phyloP scores from a whole-genome alignment of 2,329 filamentous ascomycete species.

The Aspergillus viridinutans region DNA sequence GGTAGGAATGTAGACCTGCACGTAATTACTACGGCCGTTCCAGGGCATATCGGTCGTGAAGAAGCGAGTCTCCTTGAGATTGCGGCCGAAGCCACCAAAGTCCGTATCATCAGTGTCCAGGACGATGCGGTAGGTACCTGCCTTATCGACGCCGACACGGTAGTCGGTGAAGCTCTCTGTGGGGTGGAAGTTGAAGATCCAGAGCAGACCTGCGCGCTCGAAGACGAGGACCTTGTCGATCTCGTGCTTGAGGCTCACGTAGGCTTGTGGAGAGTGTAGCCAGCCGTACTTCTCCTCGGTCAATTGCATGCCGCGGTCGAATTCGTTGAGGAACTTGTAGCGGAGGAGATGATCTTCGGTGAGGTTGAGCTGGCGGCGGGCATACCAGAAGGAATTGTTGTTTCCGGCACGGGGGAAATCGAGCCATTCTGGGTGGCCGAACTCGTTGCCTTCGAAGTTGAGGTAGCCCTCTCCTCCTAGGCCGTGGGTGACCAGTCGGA shows the following conservation, averaged over 20 bases:
- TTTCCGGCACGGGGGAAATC: slow-evolving; percentile 96
- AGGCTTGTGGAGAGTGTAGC: slow-evolving; percentile 80
- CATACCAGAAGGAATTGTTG: slow-evolving; percentile 90
- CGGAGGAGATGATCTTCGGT: slow-evolving; percentile 80
- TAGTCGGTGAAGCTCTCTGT: slow-evolving; percentile 85
- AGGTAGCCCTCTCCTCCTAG: slow-evolving; percentile 95
- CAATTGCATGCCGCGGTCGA: slow-evolving; percentile 86
- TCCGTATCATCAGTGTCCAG: slow-evolving; percentile 73
- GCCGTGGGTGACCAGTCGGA: slow-evolving; percentile 83
- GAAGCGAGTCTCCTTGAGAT: slow-evolving; percentile 77
- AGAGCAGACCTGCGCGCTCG: slow-evolving; percentile 83
- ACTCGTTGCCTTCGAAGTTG: slow-evolving; percentile 98
- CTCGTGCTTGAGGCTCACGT: slow-evolving; percentile 91
- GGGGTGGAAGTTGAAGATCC: slow-evolving; percentile 95
- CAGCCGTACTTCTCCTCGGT: slow-evolving; percentile 87
- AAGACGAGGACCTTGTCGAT: slow-evolving; percentile 93
- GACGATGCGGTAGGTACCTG: slow-evolving; percentile 82
- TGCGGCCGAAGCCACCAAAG: slow-evolving; percentile 74
- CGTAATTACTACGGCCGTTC: slow-evolving; percentile 86
- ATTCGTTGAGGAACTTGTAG: slow-evolving; percentile 88
- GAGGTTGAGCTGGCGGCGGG: slow-evolving; percentile 87
- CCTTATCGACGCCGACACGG: slow-evolving; percentile 76
- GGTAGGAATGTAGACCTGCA: slow-evolving; percentile 84
- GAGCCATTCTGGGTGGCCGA: slow-evolving; percentile 97
- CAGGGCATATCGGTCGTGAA: slow-evolving; percentile 88